Base-by-base conservation (phyloP, 805 yeast genomes). In the Ogataea dorogensis region DNA sequence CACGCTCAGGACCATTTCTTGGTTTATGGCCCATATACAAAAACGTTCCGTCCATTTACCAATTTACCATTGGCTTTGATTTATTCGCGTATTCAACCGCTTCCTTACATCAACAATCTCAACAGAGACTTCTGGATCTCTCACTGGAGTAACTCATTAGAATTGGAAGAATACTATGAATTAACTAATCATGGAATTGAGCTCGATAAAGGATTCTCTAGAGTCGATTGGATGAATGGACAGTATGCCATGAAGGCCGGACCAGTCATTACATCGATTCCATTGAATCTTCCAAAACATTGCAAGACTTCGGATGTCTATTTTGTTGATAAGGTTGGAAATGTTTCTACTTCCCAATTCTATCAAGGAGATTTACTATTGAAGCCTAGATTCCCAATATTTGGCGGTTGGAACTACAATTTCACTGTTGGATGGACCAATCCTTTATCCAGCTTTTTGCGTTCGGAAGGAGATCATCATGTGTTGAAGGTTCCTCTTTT, bases 361-460 rank as follows among this genome's bases (percentile, higher is more conserved):
- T 54, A 63, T 4, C 61, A 62, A 26, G 61, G 71, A 27, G 62
- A 64, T 42, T 63, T 86, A 31, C 65, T 80, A 22, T 59, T 93
- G 46, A 76, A 73, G 53, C 98, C 98, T 38, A 75, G 98, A 59
- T 93, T 70, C 68, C 98, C 98, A n/a, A 59, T 93, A 5, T 85
- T 86, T 62, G 98, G 98, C 31, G 94, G 89, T 27, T 93, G 98
- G 98, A 73, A 80, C 53, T 91, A 87, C 64, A 87, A 91, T 64
- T 93, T 86, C 70, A 93, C 98, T 15, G 62, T 91, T 49, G 98
- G 98, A n/a, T 93, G 96, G 96, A 76, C 81, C 32, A 74, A 77
- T 46, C 64, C 69, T 14, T 62, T 89, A 26, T 53, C 64, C 11
- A 63, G 75, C 28, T 80, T 71, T 47, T 67, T 85, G 34, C 77